phyloP scores from a whole-genome alignment of 495 filamentous ascomycete genomes.

The Daldinia grandis region DNA sequence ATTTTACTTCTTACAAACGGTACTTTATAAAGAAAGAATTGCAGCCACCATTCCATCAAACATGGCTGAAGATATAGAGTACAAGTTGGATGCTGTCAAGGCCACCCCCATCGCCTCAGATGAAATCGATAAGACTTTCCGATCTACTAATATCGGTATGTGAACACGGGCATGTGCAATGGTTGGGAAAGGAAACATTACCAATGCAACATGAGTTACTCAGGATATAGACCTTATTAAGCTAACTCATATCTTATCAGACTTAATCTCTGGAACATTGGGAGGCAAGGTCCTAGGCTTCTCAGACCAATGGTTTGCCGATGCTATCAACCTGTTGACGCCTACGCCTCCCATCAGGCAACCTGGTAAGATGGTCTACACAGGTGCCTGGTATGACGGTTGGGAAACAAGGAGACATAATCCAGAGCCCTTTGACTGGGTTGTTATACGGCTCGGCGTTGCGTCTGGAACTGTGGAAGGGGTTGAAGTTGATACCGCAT shows the following conservation, averaged over 20 bases:
- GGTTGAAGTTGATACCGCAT: conserved; percentile 86
- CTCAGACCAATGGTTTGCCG: conserved; percentile 91
- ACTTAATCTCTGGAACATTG: conserved; percentile 78
- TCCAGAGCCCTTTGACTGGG: conserved; percentile 79
- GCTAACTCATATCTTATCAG: conserved; percentile 51
- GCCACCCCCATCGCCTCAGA: conserved; percentile 59
- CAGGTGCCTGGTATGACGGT: conserved; percentile 94
- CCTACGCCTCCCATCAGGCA: conserved; percentile 77
- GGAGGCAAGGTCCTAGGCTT: conserved; percentile 77
- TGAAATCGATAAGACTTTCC: conserved; percentile 77
- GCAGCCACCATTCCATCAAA: conserved; percentile 4
- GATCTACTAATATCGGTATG: conserved; percentile 73
- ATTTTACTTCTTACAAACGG: conserved; percentile 2
- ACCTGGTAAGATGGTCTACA: conserved; percentile 82
- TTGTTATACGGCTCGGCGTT: conserved; percentile 81
- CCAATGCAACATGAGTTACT: background rate
- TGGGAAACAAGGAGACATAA: conserved; percentile 96
- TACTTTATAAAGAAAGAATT: background rate
- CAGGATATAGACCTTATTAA: background rate
- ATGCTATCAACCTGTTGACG: conserved; percentile 79
- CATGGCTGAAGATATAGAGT: conserved; percentile 50
- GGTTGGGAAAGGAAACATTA: background rate
- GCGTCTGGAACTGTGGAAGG: conserved; percentile 78
- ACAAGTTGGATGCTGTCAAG: conserved; percentile 57
- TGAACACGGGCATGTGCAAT: conserved; percentile 10